Conservation (phyloP, 2,329 filamentous ascomycete genomes). For the Arthrobotrys sinensis region DNA sequence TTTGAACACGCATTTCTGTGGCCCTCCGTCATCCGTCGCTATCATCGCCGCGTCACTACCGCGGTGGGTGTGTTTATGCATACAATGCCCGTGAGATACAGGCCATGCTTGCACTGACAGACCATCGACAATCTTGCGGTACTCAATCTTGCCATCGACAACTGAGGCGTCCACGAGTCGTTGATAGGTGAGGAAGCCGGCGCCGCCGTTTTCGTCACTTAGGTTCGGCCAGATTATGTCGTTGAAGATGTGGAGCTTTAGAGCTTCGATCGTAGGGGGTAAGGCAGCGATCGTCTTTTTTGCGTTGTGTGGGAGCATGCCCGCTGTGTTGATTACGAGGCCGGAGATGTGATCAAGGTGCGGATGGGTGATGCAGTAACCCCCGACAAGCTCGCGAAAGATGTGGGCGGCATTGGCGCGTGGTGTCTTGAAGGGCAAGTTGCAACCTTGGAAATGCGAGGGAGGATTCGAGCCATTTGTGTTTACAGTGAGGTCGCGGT, state of each 20-base stretch:
- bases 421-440: conserved; percentile 77
- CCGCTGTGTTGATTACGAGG: conserved; percentile 93
- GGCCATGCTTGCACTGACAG: conserved; percentile 89
- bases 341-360: conserved; percentile 95
- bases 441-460: conserved; percentile 75
- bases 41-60: conserved; percentile 70
- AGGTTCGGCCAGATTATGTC: conserved; percentile 98
- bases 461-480: conserved; percentile 30
- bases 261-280: conserved; percentile 88
- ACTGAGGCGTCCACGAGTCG: conserved; percentile 90
- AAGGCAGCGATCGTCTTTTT: conserved; percentile 85
- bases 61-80: conserved; percentile 79
- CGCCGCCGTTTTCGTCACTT: conserved; percentile 94
- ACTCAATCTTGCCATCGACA: conserved; percentile 78
- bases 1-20: conserved; percentile 43
- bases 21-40: conserved; percentile 22
- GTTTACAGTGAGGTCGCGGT: conserved; percentile 28
- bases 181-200: conserved; percentile 91
- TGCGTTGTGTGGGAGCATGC: conserved; percentile 82
- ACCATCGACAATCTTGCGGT: conserved; percentile 88
- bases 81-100: conserved; percentile 91
- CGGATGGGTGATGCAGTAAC: conserved; percentile 95
- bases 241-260: conserved; percentile 97
- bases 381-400: conserved; percentile 83
- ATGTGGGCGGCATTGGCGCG: conserved; percentile 86